A percentile compares a stretch with the other conserved stretches of the same genome.
phyloP scores from a whole-genome alignment of 2,329 filamentous ascomycete genomes.

The Bimuria novae-zelandiae region DNA sequence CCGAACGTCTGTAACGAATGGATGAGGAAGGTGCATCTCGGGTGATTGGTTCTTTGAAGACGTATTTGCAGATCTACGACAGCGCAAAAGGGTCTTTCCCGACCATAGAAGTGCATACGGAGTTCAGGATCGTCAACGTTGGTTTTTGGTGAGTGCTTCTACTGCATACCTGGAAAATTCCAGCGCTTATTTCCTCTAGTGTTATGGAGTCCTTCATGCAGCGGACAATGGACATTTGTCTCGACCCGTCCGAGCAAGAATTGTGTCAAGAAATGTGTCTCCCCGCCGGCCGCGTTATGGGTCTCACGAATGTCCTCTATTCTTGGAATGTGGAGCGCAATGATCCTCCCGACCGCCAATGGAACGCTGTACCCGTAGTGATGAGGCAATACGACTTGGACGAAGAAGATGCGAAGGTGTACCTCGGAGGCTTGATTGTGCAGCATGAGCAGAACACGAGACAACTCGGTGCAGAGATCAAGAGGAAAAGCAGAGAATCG shows the following conservation, averaged over 20 bases:
- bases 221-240: conserved; percentile 6
- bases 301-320: conserved; percentile 9
- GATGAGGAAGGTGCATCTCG: conserved; percentile 6
- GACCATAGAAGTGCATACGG: conserved; percentile 3
- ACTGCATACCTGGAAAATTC: background rate
- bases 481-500: background rate
- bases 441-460: conserved; percentile 9
- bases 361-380: conserved; percentile 10
- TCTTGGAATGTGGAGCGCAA: conserved; percentile 11
- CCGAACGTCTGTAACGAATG: conserved; percentile 4
- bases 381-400: conserved; percentile 8
- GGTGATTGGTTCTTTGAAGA: conserved; percentile 7
- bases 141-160: conserved; percentile 6
- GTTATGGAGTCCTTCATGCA: conserved; percentile 11
- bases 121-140: conserved; percentile 12
- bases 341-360: conserved; percentile 5
- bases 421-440: conserved; percentile 9
- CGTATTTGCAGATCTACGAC: conserved; percentile 7
- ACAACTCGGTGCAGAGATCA: conserved; percentile 3
- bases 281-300: conserved; percentile 5
- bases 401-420: conserved; percentile 4
- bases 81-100: conserved; percentile 4
- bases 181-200: background rate
- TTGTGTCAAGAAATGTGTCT: conserved; percentile 8
- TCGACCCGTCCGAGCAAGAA: background rate